Base-by-base conservation (phyloP, 768 basidiomycete genomes). In the Tylopilus subfusipes region DNA sequence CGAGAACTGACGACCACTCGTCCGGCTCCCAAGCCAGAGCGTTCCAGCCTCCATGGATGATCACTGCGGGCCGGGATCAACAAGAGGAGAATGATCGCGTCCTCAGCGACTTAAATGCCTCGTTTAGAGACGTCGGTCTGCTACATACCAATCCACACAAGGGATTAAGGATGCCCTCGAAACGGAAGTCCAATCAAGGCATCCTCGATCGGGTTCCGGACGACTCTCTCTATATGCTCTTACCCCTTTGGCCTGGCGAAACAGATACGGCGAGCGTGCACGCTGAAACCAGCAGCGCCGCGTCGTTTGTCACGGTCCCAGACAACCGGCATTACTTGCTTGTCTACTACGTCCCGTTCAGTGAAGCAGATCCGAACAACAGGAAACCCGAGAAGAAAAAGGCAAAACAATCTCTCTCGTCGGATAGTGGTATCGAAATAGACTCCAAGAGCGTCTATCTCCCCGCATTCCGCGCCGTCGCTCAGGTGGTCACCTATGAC, bases 211-310 rank as follows among this genome's bases (percentile, higher is more conserved):
- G 81, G 31, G 76, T 92, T 34, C 85, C 86, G 0, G 70, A 79
- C 6, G 88, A 91, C 14, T 81, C 82, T 22, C 73, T 91, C 48
- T 90, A 86, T 67, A 92, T 93, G 90, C 78, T 91, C 24, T 75
- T 93, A 18, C 90, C 90, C 16, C 75, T 93, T n/a, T 93, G 90
- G 89, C 83, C 86, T 10, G 80, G 84, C 18, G 85, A 88, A 59
- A 88, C 82, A 1, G 88, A 88, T 66, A 64, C 79, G 71, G 74
- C 42, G 57, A 65, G 44, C 54, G 55, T 53, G 64, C 65, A 44
- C 9, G 13, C 52, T 14, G 63, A 66, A 14, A 54, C 55, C 11
- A 64, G 59, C 47, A 60, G 60, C 63, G 42, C 67, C 5, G 61
- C 71, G 30, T 74, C 79, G 13, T 42, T 66, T 25, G 71, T 81